Percentiles rank a stretch among this genome's conserved stretches.
phyloP scores from a whole-genome alignment of 2,329 filamentous ascomycete genomes.

The Diaporthe ampelina region DNA sequence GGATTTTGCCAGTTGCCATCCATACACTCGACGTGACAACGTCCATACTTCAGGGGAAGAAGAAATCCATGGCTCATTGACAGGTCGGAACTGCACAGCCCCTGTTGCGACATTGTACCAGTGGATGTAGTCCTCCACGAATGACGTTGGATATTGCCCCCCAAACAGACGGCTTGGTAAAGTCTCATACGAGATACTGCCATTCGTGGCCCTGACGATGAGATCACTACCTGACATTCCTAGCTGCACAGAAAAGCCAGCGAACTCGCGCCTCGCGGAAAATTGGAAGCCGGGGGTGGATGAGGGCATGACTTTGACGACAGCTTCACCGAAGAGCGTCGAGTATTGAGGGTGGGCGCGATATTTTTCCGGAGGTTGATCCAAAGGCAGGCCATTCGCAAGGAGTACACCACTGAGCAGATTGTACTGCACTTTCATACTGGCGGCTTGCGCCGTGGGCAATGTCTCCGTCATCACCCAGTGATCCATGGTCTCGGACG shows the following conservation, averaged over 20 bases:
- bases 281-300: constrained; percentile 56
- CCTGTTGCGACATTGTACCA: constrained; percentile 57
- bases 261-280: constrained; percentile 50
- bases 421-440: constrained; percentile 60
- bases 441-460: constrained; percentile 1
- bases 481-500: constrained; percentile 14
- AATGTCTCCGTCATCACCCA: constrained; percentile 44
- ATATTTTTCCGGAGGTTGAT: constrained; percentile 61
- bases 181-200: constrained; percentile 46
- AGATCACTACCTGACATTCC: constrained; percentile 48
- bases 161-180: constrained; percentile 54
- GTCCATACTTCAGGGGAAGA: not conserved
- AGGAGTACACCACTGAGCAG: constrained; percentile 65
- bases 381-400: constrained; percentile 64
- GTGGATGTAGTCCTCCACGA: constrained; percentile 58
- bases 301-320: constrained; percentile 60
- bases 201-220: constrained; percentile 48
- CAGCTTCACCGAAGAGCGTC: constrained; percentile 57
- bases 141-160: constrained; percentile 50
- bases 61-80: constrained; percentile 56
- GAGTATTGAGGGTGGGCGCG: constrained; percentile 55
- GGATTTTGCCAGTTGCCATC: constrained; percentile 33
- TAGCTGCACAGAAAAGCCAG: constrained; percentile 54
- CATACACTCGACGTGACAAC: not conserved
- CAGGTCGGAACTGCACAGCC: constrained; percentile 51